These are phyloP conservation scores for Endocalyx cinctus DNA, from an alignment of 2,329 filamentous ascomycete genomes.

Conservation along the genomic window DNA sequence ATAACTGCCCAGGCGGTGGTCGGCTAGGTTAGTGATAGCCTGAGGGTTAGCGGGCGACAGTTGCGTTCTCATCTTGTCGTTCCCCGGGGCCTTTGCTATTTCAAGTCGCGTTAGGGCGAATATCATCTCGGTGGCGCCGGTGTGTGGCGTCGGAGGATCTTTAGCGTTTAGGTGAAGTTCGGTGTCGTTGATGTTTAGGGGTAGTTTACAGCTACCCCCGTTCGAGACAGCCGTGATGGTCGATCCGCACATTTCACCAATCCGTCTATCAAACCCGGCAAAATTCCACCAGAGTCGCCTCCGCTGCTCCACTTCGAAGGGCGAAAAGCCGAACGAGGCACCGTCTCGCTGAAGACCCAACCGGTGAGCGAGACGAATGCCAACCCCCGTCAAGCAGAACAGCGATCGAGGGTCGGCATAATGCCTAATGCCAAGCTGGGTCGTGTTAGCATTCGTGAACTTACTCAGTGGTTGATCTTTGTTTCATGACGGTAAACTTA, in stretches of 20 bases:
- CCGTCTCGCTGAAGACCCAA: constrained; percentile 66
- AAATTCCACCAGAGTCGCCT: constrained; percentile 71
- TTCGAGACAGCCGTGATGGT: constrained; percentile 52
- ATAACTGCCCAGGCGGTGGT: constrained; percentile 44
- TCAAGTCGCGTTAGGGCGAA: constrained; percentile 55
- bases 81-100: constrained; percentile 50
- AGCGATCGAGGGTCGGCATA: constrained; percentile 57
- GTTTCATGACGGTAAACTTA: too few relatives aligned
- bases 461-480: background rate
- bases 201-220: constrained; percentile 50
- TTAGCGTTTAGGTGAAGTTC: constrained; percentile 55
- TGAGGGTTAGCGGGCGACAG: constrained; percentile 32
- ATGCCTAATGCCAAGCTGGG: constrained; percentile 51
- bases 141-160: constrained; percentile 43
- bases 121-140: constrained; percentile 55
- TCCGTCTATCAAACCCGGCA: constrained; percentile 62
- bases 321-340: constrained; percentile 42
- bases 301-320: constrained; percentile 66
- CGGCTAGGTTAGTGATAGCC: constrained; percentile 43
- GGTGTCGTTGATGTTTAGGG: constrained; percentile 58
- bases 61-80: constrained; percentile 35
- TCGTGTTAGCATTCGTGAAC: constrained; percentile 20
- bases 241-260: constrained; percentile 61
- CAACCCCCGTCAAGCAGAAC: constrained; percentile 59
- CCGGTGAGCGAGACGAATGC: constrained; percentile 62